Percentiles rank a stretch among this genome's conserved stretches.
These are phyloP conservation scores for Leccinum incarnatum DNA, from an alignment of 768 basidiomycete genomes.

Conservation along the genomic window DNA sequence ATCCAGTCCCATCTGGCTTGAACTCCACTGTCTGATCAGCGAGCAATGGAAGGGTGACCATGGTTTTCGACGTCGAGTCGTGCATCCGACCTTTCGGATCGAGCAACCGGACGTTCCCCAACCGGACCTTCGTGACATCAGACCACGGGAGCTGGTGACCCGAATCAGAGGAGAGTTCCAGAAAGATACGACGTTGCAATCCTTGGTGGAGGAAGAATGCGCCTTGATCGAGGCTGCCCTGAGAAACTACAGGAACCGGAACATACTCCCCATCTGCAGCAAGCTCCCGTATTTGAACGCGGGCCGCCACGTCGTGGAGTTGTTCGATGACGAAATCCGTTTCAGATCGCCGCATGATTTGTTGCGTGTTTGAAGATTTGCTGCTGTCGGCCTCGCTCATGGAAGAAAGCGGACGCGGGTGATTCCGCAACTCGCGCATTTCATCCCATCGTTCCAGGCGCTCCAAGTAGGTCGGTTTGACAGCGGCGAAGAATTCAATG, in stretches of 20 bases:
- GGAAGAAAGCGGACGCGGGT: conserved; percentile 35
- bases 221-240: conserved; percentile 74
- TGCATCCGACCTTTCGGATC: conserved; percentile 82
- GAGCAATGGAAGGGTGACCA: conserved; percentile 71
- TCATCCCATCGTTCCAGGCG: conserved; percentile 94
- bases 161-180: conserved; percentile 83
- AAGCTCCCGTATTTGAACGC: conserved; percentile 84
- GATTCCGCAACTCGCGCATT: conserved; percentile 71
- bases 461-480: conserved; percentile 80
- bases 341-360: conserved; percentile 90
- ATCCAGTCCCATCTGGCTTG: conserved; percentile 80
- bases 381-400: conserved; percentile 33
- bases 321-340: conserved; percentile 88
- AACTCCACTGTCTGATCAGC: conserved; percentile 74
- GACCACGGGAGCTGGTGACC: conserved; percentile 89
- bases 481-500: conserved; percentile 86
- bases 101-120: conserved; percentile 83
- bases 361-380: conserved; percentile 46
- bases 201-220: conserved; percentile 91
- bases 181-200: conserved; percentile 75
- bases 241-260: conserved; percentile 79
- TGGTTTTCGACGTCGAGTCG: conserved; percentile 67
- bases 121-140: conserved; percentile 67
- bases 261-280: conserved; percentile 79
- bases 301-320: conserved; percentile 86